Percentiles rank a stretch among this genome's conserved stretches.
Evolutionary conservation across 371 early-diverging fungal species (phyloP).

Genomic region (Sporodiniella umbellata): DNA sequence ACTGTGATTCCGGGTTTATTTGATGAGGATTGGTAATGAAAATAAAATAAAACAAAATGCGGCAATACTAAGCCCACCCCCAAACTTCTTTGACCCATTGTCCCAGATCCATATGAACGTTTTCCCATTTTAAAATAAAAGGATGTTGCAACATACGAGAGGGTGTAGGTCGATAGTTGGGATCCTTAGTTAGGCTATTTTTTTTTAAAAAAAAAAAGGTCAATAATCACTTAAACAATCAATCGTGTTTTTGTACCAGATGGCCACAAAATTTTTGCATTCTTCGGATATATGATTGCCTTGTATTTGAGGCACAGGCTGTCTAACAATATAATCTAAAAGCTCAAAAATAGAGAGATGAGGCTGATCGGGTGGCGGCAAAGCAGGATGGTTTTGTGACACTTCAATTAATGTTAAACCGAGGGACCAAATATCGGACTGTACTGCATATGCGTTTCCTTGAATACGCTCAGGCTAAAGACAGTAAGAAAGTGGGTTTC

Average conservation of each 20-base stretch:
- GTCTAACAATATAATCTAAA: conserved; percentile 83
- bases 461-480: conserved; percentile 95
- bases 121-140: conserved; percentile 54
- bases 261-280: conserved; percentile 71
- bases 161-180: conserved; percentile 73
- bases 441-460: conserved; percentile 83
- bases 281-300: conserved; percentile 53
- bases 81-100: conserved; percentile 58
- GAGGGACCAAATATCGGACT: conserved; percentile 93
- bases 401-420: conserved; percentile 92
- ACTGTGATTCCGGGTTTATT: conserved; percentile 25
- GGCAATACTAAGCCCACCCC: conserved; percentile 48
- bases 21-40: conserved; percentile 35
- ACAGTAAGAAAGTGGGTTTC: conserved; percentile 9
- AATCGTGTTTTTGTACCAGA: neutral
- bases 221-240: too few relatives aligned
- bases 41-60: neutral
- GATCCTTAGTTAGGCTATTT: conserved; percentile 76
- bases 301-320: conserved; percentile 79
- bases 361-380: conserved; percentile 63
- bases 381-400: conserved; percentile 88
- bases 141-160: conserved; percentile 68
- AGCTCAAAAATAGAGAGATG: conserved; percentile 84
- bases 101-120: conserved; percentile 44
- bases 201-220: conserved; percentile 1